Base-by-base conservation (phyloP, 1,284 basidiomycete genomes). In the Trichosporon coremiiforme region DNA sequence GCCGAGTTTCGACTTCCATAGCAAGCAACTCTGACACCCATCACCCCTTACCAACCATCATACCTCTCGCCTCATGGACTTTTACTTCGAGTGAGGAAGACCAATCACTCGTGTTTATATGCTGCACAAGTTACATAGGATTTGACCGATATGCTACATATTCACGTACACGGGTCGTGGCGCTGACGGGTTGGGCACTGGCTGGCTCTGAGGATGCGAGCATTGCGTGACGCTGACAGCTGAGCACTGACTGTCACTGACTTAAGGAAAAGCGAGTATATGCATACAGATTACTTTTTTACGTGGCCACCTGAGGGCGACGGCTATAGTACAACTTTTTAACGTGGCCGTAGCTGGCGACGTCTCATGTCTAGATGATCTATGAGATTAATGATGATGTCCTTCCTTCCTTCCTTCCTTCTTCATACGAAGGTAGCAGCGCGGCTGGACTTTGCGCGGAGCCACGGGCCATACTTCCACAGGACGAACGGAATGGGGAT, bases 401-500 rank as follows among this genome's bases (percentile, higher is more conserved):
- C 2, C 29, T 4, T 4, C n/a, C n/a, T n/a, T n/a, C n/a, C n/a
- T n/a, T n/a, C n/a, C n/a, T n/a, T n/a, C n/a, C n/a, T n/a, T 9
- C 62, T 63, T 35, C 60, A 64, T 0, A 64, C 63, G 20, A 64
- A 64, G 57, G 57, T 64, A 2, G 63, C 63, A 4, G 63, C 35
- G 4, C 35, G 35, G 15, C n/a, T 12, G 6, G 57, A 60, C 57
- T 60, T 60, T 2, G 79, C 77, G 10, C 86, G 78, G 33, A 87
- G 81, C 67, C 78, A 79, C 6, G 83, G 78, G 5, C 87, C 87
- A 67, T 81, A 86, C 68, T 80, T 83, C 74, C 78, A 81, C 31
- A 85, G 73, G 0, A 86, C 66, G 72, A 71, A 74, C 5, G 76
- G 78, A 35, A 78, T 75, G 57, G 77, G 76, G 25, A 78, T 70